phyloP scores from a whole-genome alignment of 73 alveolate genomes.

The Tetrahymena borealis region DNA sequence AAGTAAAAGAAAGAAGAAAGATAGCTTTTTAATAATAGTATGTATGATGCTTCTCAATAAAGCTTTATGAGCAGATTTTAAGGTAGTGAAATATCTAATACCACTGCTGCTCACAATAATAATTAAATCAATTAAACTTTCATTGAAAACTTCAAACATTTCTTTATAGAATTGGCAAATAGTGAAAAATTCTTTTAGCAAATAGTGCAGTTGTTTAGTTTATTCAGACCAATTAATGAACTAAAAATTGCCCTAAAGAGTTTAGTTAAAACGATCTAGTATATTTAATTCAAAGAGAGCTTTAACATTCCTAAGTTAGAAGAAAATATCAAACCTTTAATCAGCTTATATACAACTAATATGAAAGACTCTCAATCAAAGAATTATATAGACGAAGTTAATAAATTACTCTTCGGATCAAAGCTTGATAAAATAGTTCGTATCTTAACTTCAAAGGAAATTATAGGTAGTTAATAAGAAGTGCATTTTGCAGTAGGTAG shows the following conservation, averaged over 20 bases:
- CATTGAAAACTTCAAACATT: not conserved
- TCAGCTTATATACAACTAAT: not conserved
- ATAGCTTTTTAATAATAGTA: not conserved
- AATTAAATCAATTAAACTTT: not conserved
- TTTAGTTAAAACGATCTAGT: not conserved
- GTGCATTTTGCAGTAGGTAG: slow-evolving; percentile 36
- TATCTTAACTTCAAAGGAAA: slow-evolving; percentile 1
- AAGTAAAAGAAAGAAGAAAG: not conserved
- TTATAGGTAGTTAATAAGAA: slow-evolving; percentile 8
- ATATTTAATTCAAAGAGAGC: not conserved
- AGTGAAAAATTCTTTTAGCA: not conserved
- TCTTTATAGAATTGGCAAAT: not conserved
- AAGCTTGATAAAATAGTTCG: not conserved
- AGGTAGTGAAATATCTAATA: not conserved
- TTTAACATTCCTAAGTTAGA: not conserved
- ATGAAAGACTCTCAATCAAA: not conserved
- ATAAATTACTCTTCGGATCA: not conserved
- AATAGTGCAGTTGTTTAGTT: not conserved
- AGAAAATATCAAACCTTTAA: not conserved
- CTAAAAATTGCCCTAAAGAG: not conserved
- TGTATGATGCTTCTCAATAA: not conserved
- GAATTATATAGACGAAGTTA: not conserved
- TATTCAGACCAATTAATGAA: not conserved
- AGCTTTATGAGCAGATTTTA: not conserved
- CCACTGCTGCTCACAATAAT: not conserved